A percentile compares a stretch with the other conserved stretches of the same genome.
phyloP scores from a whole-genome alignment of 1,284 basidiomycete species.

The Marasmius fiardii region DNA sequence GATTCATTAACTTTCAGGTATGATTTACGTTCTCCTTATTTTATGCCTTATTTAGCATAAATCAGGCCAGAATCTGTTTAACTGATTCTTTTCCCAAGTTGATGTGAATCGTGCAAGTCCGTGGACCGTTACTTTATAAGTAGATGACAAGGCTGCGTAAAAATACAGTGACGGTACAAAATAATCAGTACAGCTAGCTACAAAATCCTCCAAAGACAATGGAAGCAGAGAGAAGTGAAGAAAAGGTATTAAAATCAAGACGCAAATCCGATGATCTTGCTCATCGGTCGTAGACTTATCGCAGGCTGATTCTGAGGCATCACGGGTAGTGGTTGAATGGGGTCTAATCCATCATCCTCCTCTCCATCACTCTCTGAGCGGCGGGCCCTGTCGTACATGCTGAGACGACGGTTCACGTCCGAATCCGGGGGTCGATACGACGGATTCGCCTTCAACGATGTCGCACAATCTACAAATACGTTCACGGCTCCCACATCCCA shows the following conservation, averaged over 20 bases:
- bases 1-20: too few relatives aligned
- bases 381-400: conserved; percentile 53
- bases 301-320: conserved; percentile 42
- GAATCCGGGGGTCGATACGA: conserved; percentile 45
- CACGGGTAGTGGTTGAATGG: conserved; percentile 27
- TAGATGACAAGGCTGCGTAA: background rate
- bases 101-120: too few relatives aligned
- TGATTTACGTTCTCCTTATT: too few relatives aligned
- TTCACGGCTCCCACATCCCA: conserved; percentile 59
- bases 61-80: too few relatives aligned
- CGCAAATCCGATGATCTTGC: conserved; percentile 58
- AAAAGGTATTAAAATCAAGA: conserved; percentile 4
- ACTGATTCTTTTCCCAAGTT: too few relatives aligned
- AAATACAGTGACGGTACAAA: background rate
- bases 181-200: too few relatives aligned
- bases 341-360: conserved; percentile 52
- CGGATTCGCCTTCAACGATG: conserved; percentile 45
- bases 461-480: conserved; percentile 47
- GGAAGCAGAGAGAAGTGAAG: background rate
- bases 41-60: too few relatives aligned
- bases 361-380: conserved; percentile 61
- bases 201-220: background rate
- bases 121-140: background rate
- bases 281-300: conserved; percentile 56
- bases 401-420: conserved; percentile 44